Conservation (phyloP, 345 rosid species). For the Corchorus olitorius region DNA sequence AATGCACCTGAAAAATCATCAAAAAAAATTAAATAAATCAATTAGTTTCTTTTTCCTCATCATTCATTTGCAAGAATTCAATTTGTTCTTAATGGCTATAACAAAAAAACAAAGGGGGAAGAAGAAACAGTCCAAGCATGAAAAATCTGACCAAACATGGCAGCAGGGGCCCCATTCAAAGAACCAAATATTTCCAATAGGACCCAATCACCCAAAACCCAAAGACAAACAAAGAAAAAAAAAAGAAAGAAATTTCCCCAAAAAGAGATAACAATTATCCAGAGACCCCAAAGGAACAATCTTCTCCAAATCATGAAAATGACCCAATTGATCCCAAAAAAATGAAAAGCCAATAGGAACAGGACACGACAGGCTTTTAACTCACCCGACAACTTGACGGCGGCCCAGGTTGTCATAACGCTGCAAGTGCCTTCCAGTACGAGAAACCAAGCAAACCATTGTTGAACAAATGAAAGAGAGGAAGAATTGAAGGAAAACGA, state of each 20-base stretch:
- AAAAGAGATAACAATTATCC: not conserved
- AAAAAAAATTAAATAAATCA: not conserved
- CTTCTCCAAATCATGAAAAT: not conserved
- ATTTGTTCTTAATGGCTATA: not conserved
- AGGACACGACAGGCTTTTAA: not conserved
- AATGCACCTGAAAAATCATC: slow-evolving; percentile 55
- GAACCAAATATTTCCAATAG: not conserved
- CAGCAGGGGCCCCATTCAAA: not conserved
- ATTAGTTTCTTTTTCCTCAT: not conserved
- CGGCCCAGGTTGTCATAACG: slow-evolving; percentile 66
- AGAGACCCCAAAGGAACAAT: not conserved
- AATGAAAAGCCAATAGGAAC: not conserved
- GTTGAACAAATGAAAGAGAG: not conserved
- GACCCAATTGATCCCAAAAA: not conserved
- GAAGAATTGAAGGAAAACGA: not conserved
- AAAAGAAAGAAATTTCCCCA: not conserved
- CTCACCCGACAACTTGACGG: slow-evolving; percentile 90
- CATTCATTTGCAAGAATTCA: not conserved
- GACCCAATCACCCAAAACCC: not conserved
- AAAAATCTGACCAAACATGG: slow-evolving; percentile 13
- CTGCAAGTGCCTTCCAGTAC: slow-evolving; percentile 75
- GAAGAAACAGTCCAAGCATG: not conserved
- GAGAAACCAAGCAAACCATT: slow-evolving; percentile 69
- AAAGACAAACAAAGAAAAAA: slow-evolving; percentile 4
- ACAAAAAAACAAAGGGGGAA: not conserved